These are phyloP conservation scores for Chenopodium suecicum DNA, from an alignment of 148 eudicot species.

Conservation along the genomic window DNA sequence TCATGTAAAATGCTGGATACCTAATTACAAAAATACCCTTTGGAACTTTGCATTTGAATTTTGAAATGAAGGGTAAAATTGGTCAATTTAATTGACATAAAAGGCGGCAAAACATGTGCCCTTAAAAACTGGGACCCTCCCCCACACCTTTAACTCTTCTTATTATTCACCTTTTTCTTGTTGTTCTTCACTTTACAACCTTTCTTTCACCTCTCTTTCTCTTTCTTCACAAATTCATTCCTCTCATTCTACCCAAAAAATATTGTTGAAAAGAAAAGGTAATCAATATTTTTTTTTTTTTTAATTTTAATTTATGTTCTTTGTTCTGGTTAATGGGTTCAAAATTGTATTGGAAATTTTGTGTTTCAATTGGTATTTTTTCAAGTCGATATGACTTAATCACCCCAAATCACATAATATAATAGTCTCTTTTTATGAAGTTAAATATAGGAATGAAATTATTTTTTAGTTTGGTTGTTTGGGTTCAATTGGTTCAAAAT, in stretches of 20 bases:
- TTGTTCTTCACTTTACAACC: not conserved
- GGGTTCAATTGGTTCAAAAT: no score
- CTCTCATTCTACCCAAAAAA: not conserved
- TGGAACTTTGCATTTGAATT: not conserved
- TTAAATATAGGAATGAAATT: no score
- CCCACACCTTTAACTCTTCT: not conserved
- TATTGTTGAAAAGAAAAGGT: not conserved
- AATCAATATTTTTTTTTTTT: no score
- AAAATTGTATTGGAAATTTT: not conserved
- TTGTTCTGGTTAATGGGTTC: not conserved
- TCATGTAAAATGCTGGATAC: not conserved
- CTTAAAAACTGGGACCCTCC: conserved; percentile 2
- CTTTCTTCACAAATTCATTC: not conserved
- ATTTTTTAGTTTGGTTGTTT: no score
- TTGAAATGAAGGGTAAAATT: conserved; percentile 28
- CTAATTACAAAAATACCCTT: conserved; percentile 7
- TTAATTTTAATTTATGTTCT: not conserved
- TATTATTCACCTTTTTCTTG: not conserved
- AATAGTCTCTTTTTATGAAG: no score
- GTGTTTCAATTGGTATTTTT: not conserved
- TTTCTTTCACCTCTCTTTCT: not conserved
- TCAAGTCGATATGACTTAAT: not conserved
- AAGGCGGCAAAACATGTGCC: conserved; percentile 44
- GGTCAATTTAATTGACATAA: conserved; percentile 12
- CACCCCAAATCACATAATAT: no score